Evolutionary conservation across 2,329 filamentous ascomycete species (phyloP).

Genomic region (Aspergillus fumigatiaffinis): DNA sequence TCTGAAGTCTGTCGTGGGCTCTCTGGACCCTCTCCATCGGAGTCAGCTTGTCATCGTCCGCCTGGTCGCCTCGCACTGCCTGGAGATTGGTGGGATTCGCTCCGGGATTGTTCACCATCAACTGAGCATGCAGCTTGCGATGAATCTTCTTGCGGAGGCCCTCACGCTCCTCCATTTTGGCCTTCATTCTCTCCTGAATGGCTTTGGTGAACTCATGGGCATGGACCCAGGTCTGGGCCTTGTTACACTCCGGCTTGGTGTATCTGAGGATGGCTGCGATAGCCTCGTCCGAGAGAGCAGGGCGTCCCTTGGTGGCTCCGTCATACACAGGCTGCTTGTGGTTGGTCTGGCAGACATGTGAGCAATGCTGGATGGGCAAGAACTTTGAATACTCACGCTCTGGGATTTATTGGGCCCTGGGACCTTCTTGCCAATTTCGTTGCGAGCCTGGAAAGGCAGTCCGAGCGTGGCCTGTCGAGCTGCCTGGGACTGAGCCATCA

Average conservation of each 20-base stretch:
- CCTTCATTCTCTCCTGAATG: slow-evolving; percentile 1
- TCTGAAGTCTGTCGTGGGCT: slow-evolving; percentile 16
- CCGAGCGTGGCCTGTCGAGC: neutral
- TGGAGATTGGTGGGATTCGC: neutral
- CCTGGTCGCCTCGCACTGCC: neutral
- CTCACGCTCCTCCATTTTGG: slow-evolving; percentile 5
- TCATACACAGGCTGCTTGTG: slow-evolving; percentile 4
- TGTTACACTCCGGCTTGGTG: slow-evolving; percentile 14
- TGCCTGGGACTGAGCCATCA: neutral
- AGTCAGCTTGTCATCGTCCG: neutral
- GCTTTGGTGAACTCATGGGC: slow-evolving; percentile 12
- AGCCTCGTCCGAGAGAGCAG: slow-evolving; percentile 11
- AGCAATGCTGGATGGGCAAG: neutral
- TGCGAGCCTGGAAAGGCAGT: neutral
- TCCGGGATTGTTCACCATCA: neutral
- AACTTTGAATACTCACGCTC: neutral
- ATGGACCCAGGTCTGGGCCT: slow-evolving; percentile 18
- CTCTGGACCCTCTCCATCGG: slow-evolving; percentile 5
- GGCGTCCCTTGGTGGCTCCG: neutral
- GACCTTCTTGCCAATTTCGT: neutral
- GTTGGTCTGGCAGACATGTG: neutral
- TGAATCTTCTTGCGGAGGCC: slow-evolving; percentile 7
- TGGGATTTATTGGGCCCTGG: neutral
- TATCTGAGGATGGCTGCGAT: slow-evolving; percentile 17
- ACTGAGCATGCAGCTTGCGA: slow-evolving; percentile 5